phyloP scores from a whole-genome alignment of 2,329 filamentous ascomycete genomes.

The Sporothrix humicola region DNA sequence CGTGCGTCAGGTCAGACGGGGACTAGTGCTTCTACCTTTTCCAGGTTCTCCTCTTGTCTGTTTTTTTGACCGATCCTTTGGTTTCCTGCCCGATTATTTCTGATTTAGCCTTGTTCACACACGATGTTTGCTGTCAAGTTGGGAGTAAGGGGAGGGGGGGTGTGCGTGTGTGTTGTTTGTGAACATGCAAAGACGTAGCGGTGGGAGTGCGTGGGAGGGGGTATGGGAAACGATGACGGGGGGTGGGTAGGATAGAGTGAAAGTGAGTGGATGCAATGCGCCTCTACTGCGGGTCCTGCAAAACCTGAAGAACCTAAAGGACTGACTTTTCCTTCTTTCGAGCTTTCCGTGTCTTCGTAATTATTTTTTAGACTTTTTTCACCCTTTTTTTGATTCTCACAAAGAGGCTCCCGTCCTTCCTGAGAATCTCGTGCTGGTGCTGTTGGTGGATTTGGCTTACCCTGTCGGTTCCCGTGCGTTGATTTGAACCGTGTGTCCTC shows the following conservation, averaged over 20 bases:
- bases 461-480: constrained; percentile 32
- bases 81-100: constrained; percentile 47
- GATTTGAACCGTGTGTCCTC: constrained; percentile 19
- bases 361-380: background rate
- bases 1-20: constrained; percentile 52
- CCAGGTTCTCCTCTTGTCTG: constrained; percentile 40
- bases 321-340: constrained; percentile 10
- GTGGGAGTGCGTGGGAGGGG: constrained; percentile 44
- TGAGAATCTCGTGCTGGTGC: background rate
- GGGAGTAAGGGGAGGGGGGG: constrained; percentile 1
- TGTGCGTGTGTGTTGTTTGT: constrained; percentile 23
- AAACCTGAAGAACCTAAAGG: constrained; percentile 25
- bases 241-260: constrained; percentile 37
- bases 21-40: constrained; percentile 37
- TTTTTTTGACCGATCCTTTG: constrained; percentile 41
- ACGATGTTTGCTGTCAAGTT: constrained; percentile 12
- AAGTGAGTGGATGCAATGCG: constrained; percentile 42
- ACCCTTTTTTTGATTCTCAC: background rate
- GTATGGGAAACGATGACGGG: constrained; percentile 37
- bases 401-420: background rate
- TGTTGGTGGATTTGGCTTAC: constrained; percentile 24
- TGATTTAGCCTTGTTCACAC: constrained; percentile 47
- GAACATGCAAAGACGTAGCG: constrained; percentile 27
- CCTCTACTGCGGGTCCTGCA: constrained; percentile 47
- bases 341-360: background rate